phyloP scores from a whole-genome alignment of 1,284 basidiomycete genomes.

The Cryptococcus floricola region DNA sequence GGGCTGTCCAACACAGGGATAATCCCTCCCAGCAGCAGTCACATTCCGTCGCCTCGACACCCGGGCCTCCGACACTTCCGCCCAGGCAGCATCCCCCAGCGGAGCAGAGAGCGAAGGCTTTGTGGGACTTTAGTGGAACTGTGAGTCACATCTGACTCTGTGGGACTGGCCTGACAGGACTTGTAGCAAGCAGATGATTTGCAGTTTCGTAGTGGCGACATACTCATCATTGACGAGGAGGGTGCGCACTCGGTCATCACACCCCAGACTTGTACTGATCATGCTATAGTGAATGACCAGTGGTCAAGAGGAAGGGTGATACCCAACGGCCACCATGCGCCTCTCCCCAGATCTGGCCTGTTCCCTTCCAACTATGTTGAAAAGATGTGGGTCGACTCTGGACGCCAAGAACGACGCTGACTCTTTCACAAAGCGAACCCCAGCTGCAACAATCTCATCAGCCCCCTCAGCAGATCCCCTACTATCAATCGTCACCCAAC shows the following conservation, averaged over 20 bases:
- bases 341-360: constrained; percentile 31
- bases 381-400: constrained; percentile 30
- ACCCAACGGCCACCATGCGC: constrained; percentile 25
- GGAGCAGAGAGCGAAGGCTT: constrained; percentile 31
- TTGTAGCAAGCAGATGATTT: constrained; percentile 37
- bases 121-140: constrained; percentile 44
- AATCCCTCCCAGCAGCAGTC: not conserved
- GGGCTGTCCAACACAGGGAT: constrained; percentile 14
- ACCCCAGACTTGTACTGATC: not conserved
- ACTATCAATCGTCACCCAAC: constrained; percentile 12
- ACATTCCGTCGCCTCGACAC: not conserved
- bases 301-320: constrained; percentile 43
- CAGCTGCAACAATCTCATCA: constrained; percentile 1
- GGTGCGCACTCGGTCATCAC: constrained; percentile 12
- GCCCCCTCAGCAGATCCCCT: constrained; percentile 2
- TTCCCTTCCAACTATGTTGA: constrained; percentile 46
- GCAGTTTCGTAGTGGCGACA: constrained; percentile 39
- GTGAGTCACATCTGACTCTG: constrained; percentile 14
- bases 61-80: constrained; percentile 16
- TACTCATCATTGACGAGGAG: constrained; percentile 43
- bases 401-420: not conserved
- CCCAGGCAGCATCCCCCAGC: constrained; percentile 6
- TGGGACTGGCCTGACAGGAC: not conserved
- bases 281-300: constrained; percentile 36
- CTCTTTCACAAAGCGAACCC: not conserved